Conservation (phyloP, 345 rosid species). For the Eucalyptus regnans region DNA sequence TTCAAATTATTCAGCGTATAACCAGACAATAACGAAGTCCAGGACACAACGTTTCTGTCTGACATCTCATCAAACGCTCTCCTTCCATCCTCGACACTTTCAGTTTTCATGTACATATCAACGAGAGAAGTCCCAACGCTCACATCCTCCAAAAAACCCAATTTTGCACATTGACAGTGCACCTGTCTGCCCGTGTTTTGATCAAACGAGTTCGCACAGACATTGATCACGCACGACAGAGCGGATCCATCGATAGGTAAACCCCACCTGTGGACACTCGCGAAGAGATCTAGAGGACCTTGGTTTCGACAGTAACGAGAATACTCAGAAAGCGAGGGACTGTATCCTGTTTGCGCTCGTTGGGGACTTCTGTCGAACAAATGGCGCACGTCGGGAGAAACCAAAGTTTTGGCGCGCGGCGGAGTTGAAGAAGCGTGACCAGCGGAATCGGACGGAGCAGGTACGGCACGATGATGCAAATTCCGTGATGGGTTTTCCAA, state of each 20-base stretch:
- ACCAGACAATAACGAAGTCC: conserved; percentile 80
- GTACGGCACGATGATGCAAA: background rate
- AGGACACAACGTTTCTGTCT: conserved; percentile 64
- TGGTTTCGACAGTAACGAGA: conserved; percentile 41
- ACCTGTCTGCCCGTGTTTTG: conserved; percentile 45
- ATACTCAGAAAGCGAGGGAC: conserved; percentile 32
- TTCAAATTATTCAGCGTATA: conserved; percentile 37
- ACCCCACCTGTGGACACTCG: conserved; percentile 37
- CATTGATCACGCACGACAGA: conserved; percentile 58
- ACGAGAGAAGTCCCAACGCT: conserved; percentile 77
- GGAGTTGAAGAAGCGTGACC: background rate
- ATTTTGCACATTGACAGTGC: conserved; percentile 45
- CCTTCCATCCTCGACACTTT: conserved; percentile 38
- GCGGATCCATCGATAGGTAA: conserved; percentile 36
- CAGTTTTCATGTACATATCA: conserved; percentile 65
- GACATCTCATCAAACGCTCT: conserved; percentile 54
- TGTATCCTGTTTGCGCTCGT: background rate
- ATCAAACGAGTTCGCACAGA: conserved; percentile 41
- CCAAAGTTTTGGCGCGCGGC: background rate
- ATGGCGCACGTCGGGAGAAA: background rate
- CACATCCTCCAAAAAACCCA: conserved; percentile 45
- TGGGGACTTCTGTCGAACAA: conserved; percentile 37
- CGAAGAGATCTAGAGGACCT: conserved; percentile 40
- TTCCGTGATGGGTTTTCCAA: background rate
- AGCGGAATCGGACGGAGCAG: background rate